A percentile compares a stretch with the other conserved stretches of the same genome.
Conservation (phyloP, 129 eudicot species). For the Scalesia atractyloides region DNA sequence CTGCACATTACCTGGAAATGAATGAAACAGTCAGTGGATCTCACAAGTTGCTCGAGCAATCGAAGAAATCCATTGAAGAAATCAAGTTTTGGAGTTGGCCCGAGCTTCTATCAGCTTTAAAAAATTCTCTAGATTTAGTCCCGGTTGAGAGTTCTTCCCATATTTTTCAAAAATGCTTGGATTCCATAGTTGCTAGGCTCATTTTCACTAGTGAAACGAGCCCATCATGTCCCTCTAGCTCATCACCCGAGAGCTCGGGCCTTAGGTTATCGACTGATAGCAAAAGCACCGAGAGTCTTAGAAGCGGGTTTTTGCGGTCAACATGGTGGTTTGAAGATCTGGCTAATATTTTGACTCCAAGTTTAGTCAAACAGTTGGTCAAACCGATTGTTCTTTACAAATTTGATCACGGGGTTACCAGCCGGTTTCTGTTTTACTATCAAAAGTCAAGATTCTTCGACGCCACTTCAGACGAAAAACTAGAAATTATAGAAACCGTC, state of each 20-base stretch:
- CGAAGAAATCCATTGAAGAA: slow-evolving; percentile 55
- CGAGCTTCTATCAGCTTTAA: slow-evolving; percentile 60
- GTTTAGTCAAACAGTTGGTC: slow-evolving; percentile 38
- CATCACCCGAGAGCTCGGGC: slow-evolving; percentile 71
- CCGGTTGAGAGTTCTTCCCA: slow-evolving; percentile 33
- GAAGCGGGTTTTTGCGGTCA: slow-evolving; percentile 40
- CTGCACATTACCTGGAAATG: slow-evolving; percentile 78
- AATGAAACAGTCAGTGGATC: slow-evolving; percentile 41
- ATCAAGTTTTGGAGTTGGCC: slow-evolving; percentile 76
- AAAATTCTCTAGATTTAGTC: slow-evolving; percentile 41
- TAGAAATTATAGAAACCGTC: slow-evolving; percentile 45
- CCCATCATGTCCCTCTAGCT: slow-evolving; percentile 68
- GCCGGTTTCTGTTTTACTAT: slow-evolving; percentile 69
- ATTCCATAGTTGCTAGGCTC: slow-evolving; percentile 59
- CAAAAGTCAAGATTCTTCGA: slow-evolving; percentile 55
- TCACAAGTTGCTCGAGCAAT: slow-evolving; percentile 53
- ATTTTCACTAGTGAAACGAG: slow-evolving; percentile 59
- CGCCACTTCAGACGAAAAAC: slow-evolving; percentile 52
- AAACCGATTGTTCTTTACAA: slow-evolving; percentile 51
- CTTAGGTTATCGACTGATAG: slow-evolving; percentile 70
- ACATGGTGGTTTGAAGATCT: slow-evolving; percentile 94
- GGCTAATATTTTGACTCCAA: slow-evolving; percentile 34
- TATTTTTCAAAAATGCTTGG: slow-evolving; percentile 49
- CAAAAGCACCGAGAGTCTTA: slow-evolving; percentile 75
- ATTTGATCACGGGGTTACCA: slow-evolving; percentile 47